A percentile compares a stretch with the other conserved stretches of the same genome.
phyloP scores from a whole-genome alignment of 2,329 filamentous ascomycete genomes.

The Phaeosphaeria sp. region DNA sequence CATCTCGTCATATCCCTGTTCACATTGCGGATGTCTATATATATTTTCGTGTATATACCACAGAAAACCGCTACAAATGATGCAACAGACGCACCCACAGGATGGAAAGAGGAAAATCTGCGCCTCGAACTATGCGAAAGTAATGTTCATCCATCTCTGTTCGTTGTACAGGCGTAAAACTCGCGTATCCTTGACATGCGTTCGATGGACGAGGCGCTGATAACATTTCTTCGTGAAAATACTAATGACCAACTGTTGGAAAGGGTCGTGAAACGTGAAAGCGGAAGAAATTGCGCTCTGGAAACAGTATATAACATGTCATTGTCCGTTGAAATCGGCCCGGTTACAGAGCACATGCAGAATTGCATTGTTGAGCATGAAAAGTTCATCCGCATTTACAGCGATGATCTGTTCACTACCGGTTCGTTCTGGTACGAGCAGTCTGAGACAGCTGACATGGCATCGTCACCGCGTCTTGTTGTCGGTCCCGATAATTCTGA shows the following conservation, averaged over 20 bases:
- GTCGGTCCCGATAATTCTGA: conserved; percentile 37
- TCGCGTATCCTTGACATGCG: neutral
- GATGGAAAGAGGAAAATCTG: neutral
- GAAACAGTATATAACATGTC: neutral
- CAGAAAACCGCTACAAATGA: neutral
- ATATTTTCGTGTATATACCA: conserved; percentile 1
- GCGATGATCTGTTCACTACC: conserved; percentile 18
- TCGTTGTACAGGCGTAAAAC: neutral
- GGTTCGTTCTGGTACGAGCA: conserved; percentile 43
- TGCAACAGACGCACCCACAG: neutral
- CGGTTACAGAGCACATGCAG: neutral
- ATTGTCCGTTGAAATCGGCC: neutral
- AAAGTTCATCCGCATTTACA: conserved; percentile 6
- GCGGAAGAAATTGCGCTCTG: neutral
- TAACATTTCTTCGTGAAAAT: neutral
- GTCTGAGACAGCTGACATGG: conserved; percentile 40
- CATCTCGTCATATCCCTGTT: conserved; percentile 25
- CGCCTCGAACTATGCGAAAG: neutral
- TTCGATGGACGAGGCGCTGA: neutral
- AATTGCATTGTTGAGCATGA: conserved; percentile 13
- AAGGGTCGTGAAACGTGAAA: neutral
- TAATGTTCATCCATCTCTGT: neutral
- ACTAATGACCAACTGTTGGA: neutral
- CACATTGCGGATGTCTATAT: conserved; percentile 7
- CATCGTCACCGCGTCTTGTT: conserved; percentile 21